Conservation (phyloP, 176 grass and related monocot species). For the Triticum dicoccoides region DNA sequence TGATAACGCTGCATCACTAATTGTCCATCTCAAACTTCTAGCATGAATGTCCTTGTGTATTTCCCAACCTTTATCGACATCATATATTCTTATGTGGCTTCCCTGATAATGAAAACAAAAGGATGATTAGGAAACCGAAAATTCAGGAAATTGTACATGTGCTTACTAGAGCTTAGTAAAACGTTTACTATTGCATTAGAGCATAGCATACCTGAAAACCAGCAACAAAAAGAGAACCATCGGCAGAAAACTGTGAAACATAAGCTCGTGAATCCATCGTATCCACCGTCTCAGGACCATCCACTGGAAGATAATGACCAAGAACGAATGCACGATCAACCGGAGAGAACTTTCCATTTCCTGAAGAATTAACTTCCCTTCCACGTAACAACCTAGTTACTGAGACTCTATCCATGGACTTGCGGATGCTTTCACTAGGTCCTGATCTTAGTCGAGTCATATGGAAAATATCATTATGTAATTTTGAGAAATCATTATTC, state of each 20-base stretch:
- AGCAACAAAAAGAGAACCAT: slow-evolving; percentile 78
- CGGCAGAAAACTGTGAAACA: slow-evolving; percentile 78
- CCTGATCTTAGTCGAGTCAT: slow-evolving; percentile 57
- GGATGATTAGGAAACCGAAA: not conserved
- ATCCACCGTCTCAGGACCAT: slow-evolving; percentile 50
- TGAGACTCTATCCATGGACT: slow-evolving; percentile 40
- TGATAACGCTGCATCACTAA: slow-evolving; percentile 73
- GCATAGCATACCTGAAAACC: slow-evolving; percentile 66
- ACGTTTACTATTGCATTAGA: not conserved
- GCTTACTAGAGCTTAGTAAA: slow-evolving; percentile 3
- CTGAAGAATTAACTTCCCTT: slow-evolving; percentile 60
- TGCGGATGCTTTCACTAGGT: slow-evolving; percentile 47
- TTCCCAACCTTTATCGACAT: slow-evolving; percentile 68
- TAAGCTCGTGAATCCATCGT: slow-evolving; percentile 67
- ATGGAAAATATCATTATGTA: slow-evolving; percentile 81
- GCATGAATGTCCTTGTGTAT: slow-evolving; percentile 70
- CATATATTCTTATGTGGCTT: slow-evolving; percentile 82
- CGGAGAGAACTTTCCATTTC: slow-evolving; percentile 62
- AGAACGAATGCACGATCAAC: slow-evolving; percentile 63
- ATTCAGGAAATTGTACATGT: not conserved
- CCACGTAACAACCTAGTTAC: slow-evolving; percentile 60
- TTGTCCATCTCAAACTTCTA: slow-evolving; percentile 81
- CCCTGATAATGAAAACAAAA: slow-evolving; percentile 40
- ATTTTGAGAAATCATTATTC: slow-evolving; percentile 45
- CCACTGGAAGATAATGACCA: slow-evolving; percentile 58